Evolutionary conservation across 2,329 filamentous ascomycete genomes (phyloP), one percentile per base, ranked within the genome.

Genomic region (Apiospora kogelbergensis): DNA sequence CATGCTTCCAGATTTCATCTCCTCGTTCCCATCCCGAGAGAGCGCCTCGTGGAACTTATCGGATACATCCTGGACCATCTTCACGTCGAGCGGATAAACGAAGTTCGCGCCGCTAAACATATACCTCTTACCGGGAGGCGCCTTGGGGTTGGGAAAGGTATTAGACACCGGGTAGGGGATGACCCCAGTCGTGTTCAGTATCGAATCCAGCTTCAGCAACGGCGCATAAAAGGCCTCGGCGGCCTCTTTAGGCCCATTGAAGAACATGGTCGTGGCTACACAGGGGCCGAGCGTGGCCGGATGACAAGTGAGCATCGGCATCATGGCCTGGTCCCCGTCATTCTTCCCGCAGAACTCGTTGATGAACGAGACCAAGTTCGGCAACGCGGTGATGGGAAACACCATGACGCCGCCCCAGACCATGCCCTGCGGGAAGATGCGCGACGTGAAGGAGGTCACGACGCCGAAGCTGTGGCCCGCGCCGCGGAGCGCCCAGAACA

Each of bases 401-500:
- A 77, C 67, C 7, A 78, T 30, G 24, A 74, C 41, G 4, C 80
- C 80, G 3, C 72, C 73, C 73, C 76, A 82, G 42, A 78, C 73
- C 3, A 78, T 69, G 2, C 74, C 75, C 65, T 81, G 78, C 0
- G 75, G 73, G 46, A 78, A 78, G 1, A 69, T 73, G 20, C 74
- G 76, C 65, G 73, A 75, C n/a, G 76, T 80, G 69, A 84, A 83
- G 11, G 76, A 76, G 0, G 81, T 82, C 1, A 82, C 81, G 33
- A 84, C 79, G 22, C 81, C 83, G 68, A 84, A 84, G 69, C 80
- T 83, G 33, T 78, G 76, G 0, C 81, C 82, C 0, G 81, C 81
- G 7, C 82, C 82, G 1, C 79, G 75, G 6, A 84, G 67, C 0
- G 79, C 81, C 81, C 81, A 83, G 73, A 82, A 82, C 9, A 84